These are phyloP conservation scores for Umbelopsis sp. DNA, from an alignment of 192 early-diverging fungal species.

Conservation along the genomic window DNA sequence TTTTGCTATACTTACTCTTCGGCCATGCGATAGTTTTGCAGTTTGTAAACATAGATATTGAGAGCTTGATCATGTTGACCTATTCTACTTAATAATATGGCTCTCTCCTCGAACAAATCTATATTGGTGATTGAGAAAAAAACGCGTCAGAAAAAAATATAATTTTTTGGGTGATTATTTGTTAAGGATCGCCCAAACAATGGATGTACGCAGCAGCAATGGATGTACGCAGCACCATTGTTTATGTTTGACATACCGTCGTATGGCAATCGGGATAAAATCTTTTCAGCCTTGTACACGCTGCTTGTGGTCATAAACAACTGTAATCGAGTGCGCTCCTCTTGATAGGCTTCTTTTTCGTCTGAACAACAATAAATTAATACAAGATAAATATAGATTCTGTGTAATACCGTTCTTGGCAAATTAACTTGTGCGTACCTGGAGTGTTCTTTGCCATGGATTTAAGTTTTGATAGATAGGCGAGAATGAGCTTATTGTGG, in stretches of 20 bases:
- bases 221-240: no score
- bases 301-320: constrained; percentile 71
- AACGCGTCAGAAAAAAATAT: background rate
- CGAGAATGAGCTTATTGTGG: constrained; percentile 81
- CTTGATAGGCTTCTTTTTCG: background rate
- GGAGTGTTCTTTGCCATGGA: background rate
- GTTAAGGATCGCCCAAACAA: no score
- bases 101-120: constrained; percentile 84
- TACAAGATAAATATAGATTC: background rate
- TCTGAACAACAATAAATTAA: background rate
- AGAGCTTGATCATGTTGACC: constrained; percentile 88
- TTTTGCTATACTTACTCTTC: constrained; percentile 53
- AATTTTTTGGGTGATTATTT: no score
- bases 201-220: no score
- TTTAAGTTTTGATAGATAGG: constrained; percentile 72
- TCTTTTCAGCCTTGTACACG: constrained; percentile 74
- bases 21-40: constrained; percentile 69
- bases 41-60: constrained; percentile 77
- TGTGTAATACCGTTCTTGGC: background rate
- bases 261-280: constrained; percentile 74
- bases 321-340: constrained; percentile 46
- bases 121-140: background rate
- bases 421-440: background rate
- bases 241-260: constrained; percentile 50
- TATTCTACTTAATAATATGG: constrained; percentile 78